These are phyloP conservation scores for Nannochloropsis gaditana DNA, from an alignment of 108 stramenopile species.

Conservation along the genomic window DNA sequence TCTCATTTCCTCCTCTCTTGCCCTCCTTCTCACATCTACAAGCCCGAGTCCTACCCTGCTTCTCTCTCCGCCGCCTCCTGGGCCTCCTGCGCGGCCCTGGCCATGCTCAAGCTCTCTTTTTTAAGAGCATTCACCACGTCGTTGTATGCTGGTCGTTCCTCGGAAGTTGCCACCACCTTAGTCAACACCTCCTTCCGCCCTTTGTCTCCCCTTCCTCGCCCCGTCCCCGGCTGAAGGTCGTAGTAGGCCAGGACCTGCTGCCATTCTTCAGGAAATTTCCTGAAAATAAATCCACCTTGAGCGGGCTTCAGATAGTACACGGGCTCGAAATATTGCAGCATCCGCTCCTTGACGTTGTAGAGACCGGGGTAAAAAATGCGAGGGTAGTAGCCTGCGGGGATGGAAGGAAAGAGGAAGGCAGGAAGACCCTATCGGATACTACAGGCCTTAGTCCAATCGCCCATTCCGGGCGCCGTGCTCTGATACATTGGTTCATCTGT, in stretches of 20 bases:
- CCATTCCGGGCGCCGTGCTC: too few relatives aligned
- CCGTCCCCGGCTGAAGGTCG: not conserved
- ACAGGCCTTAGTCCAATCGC: too few relatives aligned
- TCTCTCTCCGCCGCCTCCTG: not conserved
- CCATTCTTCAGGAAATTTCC: slow-evolving; percentile 41
- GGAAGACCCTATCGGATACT: not conserved
- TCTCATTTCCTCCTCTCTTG: not conserved
- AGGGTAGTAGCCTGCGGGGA: slow-evolving; percentile 42
- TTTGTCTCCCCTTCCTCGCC: not conserved
- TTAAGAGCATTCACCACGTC: slow-evolving; percentile 19
- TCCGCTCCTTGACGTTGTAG: slow-evolving; percentile 37
- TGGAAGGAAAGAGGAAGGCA: not conserved
- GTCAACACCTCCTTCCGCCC: not conserved
- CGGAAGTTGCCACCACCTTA: slow-evolving; percentile 16
- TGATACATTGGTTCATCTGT: too few relatives aligned
- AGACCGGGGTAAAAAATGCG: slow-evolving; percentile 40
- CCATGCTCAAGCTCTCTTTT: not conserved
- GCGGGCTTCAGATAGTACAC: slow-evolving; percentile 40
- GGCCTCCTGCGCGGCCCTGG: not conserved
- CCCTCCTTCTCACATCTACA: not conserved
- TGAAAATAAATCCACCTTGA: slow-evolving; percentile 37
- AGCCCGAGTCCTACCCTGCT: not conserved
- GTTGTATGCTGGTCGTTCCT: slow-evolving; percentile 40
- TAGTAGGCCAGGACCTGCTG: slow-evolving; percentile 24
- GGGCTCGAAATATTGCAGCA: slow-evolving; percentile 36